These are phyloP conservation scores for Yarrowia alimentaria DNA, from an alignment of 805 yeast species.

Conservation along the genomic window DNA sequence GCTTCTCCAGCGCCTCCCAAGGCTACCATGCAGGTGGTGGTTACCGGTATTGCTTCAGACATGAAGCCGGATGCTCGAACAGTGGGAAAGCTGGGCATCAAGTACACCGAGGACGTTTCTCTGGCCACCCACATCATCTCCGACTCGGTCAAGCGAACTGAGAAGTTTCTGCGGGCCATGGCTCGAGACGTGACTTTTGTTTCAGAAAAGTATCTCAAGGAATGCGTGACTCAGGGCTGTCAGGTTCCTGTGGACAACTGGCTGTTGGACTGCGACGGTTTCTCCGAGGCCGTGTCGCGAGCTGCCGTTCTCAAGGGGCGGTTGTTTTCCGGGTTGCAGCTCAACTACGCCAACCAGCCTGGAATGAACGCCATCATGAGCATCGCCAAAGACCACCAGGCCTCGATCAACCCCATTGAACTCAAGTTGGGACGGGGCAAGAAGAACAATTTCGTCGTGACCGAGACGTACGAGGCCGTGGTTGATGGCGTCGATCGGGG, in stretches of 20 bases:
- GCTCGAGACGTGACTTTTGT: constrained; percentile 45
- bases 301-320: constrained; percentile 32
- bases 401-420: constrained; percentile 32
- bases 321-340: constrained; percentile 49
- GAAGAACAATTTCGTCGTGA: background rate
- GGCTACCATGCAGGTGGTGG: constrained; percentile 26
- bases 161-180: constrained; percentile 73
- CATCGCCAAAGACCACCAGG: constrained; percentile 63
- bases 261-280: constrained; percentile 28
- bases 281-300: constrained; percentile 27
- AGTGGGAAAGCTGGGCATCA: constrained; percentile 56
- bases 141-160: constrained; percentile 80
- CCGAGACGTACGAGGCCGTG: background rate
- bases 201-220: constrained; percentile 30
- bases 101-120: constrained; percentile 43
- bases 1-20: background rate
- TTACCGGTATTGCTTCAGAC: constrained; percentile 31
- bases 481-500: constrained; percentile 10
- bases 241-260: constrained; percentile 34
- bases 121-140: constrained; percentile 57
- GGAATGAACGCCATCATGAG: constrained; percentile 55
- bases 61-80: no score
- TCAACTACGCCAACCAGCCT: constrained; percentile 64
- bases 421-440: constrained; percentile 19
- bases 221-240: constrained; percentile 32